Percentiles rank a stretch among this genome's conserved stretches.
phyloP scores from a whole-genome alignment of 2,329 filamentous ascomycete species.

The Sporothrix inflata region DNA sequence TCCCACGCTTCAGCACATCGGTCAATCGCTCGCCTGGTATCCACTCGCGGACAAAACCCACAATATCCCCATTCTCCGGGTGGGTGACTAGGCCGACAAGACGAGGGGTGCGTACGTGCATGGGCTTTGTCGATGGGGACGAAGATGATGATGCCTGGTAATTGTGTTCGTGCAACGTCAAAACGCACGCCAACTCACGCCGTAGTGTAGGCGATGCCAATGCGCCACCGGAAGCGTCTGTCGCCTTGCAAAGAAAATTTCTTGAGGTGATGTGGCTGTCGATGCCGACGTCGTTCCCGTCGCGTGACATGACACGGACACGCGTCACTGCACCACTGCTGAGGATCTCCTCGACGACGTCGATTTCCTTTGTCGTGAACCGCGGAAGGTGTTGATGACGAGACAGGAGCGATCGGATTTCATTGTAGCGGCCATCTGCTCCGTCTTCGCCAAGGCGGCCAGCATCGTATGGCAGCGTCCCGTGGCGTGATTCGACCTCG shows the following conservation, averaged over 20 bases:
- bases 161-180: slow-evolving; percentile 11
- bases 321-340: slow-evolving; percentile 11
- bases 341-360: slow-evolving; percentile 21
- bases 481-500: background rate
- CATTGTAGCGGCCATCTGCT: background rate
- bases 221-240: background rate
- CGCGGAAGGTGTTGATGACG: slow-evolving; percentile 3
- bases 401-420: background rate
- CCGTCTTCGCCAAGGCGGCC: background rate
- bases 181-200: slow-evolving; percentile 13
- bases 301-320: slow-evolving; percentile 20
- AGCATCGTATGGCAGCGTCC: background rate
- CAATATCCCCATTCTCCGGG: background rate
- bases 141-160: slow-evolving; percentile 14
- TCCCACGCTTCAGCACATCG: background rate
- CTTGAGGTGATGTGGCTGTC: background rate
- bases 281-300: background rate
- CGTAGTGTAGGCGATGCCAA: background rate
- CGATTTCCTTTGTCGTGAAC: slow-evolving; percentile 26
- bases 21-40: slow-evolving; percentile 20
- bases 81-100: background rate
- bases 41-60: slow-evolving; percentile 13
- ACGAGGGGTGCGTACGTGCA: slow-evolving; percentile 10
- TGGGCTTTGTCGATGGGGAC: slow-evolving; percentile 8
- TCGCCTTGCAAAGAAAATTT: slow-evolving; percentile 23